Evolutionary conservation across 228 moss, liverwort and hornwort genomes (phyloP).

Genomic region (Sphagnum magellanicum): DNA sequence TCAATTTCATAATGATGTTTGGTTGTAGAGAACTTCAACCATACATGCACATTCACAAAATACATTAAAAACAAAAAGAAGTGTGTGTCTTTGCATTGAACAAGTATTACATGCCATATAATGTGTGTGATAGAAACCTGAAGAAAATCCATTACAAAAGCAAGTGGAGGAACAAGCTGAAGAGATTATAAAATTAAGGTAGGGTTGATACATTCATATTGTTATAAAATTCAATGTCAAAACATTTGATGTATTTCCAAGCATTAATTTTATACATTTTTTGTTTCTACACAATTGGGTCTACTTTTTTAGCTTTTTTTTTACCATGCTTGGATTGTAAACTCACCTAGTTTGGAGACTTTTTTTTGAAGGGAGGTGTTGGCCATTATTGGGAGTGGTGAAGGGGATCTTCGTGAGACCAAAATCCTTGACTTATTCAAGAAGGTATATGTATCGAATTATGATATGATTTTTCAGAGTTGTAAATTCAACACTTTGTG

Average conservation of each 20-base stretch:
- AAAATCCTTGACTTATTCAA: slow-evolving; percentile 82
- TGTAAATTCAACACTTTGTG: neutral
- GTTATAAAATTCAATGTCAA: no score
- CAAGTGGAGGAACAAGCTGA: slow-evolving; percentile 25
- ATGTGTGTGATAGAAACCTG: neutral
- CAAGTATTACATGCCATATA: no score
- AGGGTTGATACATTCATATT: neutral
- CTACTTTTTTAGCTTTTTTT: no score
- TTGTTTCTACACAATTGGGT: neutral
- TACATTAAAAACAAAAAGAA: no score
- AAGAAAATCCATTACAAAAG: slow-evolving; percentile 10
- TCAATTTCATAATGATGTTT: no score
- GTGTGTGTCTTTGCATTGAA: no score
- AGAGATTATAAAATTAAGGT: slow-evolving; percentile 41
- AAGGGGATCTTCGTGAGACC: slow-evolving; percentile 77
- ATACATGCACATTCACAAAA: no score
- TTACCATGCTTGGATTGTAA: neutral
- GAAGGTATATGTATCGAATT: slow-evolving; percentile 34
- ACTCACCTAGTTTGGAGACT: neutral
- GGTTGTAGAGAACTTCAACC: no score
- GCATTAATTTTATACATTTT: neutral
- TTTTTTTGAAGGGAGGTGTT: slow-evolving; percentile 48
- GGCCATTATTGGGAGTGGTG: slow-evolving; percentile 74
- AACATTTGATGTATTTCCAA: neutral
- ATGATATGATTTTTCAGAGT: neutral